Percentiles rank a stretch among this genome's conserved stretches.
Conservation (phyloP, 2,329 filamentous ascomycete genomes). For the Didymosphaeria variabile region DNA sequence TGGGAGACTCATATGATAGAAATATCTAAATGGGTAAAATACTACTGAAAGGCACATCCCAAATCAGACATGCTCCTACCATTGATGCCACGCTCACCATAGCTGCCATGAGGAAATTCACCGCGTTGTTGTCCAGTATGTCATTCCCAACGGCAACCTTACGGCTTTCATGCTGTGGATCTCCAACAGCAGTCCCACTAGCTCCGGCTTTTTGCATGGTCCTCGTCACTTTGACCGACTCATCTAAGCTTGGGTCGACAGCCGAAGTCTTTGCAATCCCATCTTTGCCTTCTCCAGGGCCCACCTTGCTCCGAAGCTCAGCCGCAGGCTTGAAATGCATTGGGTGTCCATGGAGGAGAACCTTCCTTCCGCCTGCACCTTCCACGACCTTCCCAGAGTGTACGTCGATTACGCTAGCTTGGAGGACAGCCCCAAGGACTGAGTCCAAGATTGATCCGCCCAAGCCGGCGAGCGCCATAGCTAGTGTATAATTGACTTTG, state of each 20-base stretch:
- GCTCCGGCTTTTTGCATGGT: slow-evolving; percentile 44
- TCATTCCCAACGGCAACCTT: slow-evolving; percentile 73
- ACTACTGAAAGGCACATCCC: slow-evolving; percentile 43
- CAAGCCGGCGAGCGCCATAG: slow-evolving; percentile 75
- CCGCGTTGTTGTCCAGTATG: slow-evolving; percentile 91
- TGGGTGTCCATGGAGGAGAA: slow-evolving; percentile 48
- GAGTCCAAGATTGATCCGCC: slow-evolving; percentile 88
- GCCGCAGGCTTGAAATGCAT: slow-evolving; percentile 41
- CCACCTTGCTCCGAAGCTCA: slow-evolving; percentile 49
- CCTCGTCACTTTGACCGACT: slow-evolving; percentile 37
- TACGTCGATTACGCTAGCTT: slow-evolving; percentile 86
- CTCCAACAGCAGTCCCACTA: slow-evolving; percentile 36
- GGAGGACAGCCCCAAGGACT: slow-evolving; percentile 82
- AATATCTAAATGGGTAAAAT: slow-evolving; percentile 26
- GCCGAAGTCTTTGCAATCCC: slow-evolving; percentile 44
- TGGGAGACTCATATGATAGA: background rate
- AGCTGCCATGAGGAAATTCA: slow-evolving; percentile 91
- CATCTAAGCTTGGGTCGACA: slow-evolving; percentile 12
- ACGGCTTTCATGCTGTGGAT: slow-evolving; percentile 54
- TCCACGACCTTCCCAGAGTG: slow-evolving; percentile 88
- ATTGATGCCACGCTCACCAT: slow-evolving; percentile 83
- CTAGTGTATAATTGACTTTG: slow-evolving; percentile 54
- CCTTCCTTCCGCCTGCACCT: slow-evolving; percentile 75
- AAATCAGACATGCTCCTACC: slow-evolving; percentile 51
- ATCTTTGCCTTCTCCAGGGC: slow-evolving; percentile 52